Evolutionary conservation across 2,329 filamentous ascomycete species (phyloP), one percentile per base, ranked within the genome.

Genomic region (Xylaria sp.): DNA sequence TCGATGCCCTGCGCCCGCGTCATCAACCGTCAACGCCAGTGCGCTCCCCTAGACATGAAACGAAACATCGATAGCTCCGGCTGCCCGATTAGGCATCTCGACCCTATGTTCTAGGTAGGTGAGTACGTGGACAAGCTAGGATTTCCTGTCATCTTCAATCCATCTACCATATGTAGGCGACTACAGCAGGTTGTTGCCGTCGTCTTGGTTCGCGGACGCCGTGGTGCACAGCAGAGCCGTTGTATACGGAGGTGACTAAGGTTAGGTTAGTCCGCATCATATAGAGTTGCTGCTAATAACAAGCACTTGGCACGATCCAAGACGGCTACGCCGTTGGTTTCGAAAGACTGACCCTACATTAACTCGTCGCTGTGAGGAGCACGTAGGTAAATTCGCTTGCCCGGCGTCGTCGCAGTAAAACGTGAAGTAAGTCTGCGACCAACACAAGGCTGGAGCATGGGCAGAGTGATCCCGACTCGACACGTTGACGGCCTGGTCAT

Each of bases 41-140:
- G 17, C 28, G 28, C 28, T 31, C 38, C 28, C 38, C 40, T 25
- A 15, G 45, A 55, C 60, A 55, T 63, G 56, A 63, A 55, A 59
- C 60, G 40, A 63, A 63, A 60, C 55, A 40, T 46, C 17, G 3
- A 11, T n/a, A 15, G 1, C 25, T 23, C 49, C 43, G 45, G 43
- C 50, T 12, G 45, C 45, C 51, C 6, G 55, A 51, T 47, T 47
- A 60, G 49, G 46, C 47, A 52, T 51, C 38, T 52, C 46, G 38
- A 21, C 37, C 17, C 25, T 28, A 15, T 25, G 2, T n/a, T 21
- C 17, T 35, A 17, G 46, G 47, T 21, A 57, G 35, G 46, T 50
- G 46, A 43, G 15, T 12, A 14, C 21, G 5, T 19, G 15, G 19
- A 51, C 2, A 40, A 52, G 12, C 23, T 38, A 3, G 28, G 51